Percentiles rank a stretch among this genome's conserved stretches.
Conservation (phyloP, 2,329 filamentous ascomycete species). For the Neobulgaria alba region DNA sequence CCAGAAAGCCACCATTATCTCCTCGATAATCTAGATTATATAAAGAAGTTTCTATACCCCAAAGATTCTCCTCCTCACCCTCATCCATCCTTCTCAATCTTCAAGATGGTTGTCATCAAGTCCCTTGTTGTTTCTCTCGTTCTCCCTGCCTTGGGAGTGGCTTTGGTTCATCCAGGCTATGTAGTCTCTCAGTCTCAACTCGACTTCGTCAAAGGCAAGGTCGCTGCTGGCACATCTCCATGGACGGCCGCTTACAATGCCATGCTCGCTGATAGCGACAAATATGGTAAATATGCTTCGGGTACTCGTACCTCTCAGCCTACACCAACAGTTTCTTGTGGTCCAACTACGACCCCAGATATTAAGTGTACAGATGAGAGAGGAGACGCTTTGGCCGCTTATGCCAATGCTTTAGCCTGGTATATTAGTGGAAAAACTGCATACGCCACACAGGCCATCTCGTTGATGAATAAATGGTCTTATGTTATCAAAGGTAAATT, state of each 20-base stretch:
- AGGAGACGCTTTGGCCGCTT: constrained; percentile 25
- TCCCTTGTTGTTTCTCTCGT: neutral
- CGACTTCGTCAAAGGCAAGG: constrained; percentile 5
- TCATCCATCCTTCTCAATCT: too few species aligned
- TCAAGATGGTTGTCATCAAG: neutral
- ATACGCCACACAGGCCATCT: constrained; percentile 25
- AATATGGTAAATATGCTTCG: constrained; percentile 10
- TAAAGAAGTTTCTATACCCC: too few species aligned
- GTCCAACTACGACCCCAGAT: constrained; percentile 23
- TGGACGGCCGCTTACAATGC: constrained; percentile 14
- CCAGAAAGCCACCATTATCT: too few species aligned
- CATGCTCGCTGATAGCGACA: constrained; percentile 13
- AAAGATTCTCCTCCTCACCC: too few species aligned
- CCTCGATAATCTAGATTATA: too few species aligned
- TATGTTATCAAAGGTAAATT: constrained; percentile 15
- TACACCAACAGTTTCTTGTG: constrained; percentile 21
- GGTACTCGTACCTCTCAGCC: constrained; percentile 9
- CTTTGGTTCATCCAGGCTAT: constrained; percentile 6
- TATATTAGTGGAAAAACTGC: constrained; percentile 14
- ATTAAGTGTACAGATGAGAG: constrained; percentile 24
- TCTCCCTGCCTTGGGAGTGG: neutral
- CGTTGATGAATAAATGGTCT: constrained; percentile 26
- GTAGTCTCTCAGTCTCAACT: constrained; percentile 6
- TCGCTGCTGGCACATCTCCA: constrained; percentile 4
- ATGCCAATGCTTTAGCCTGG: constrained; percentile 25